Evolutionary conservation across 2,329 filamentous ascomycete genomes (phyloP).

Genomic region (Nemania sp.): DNA sequence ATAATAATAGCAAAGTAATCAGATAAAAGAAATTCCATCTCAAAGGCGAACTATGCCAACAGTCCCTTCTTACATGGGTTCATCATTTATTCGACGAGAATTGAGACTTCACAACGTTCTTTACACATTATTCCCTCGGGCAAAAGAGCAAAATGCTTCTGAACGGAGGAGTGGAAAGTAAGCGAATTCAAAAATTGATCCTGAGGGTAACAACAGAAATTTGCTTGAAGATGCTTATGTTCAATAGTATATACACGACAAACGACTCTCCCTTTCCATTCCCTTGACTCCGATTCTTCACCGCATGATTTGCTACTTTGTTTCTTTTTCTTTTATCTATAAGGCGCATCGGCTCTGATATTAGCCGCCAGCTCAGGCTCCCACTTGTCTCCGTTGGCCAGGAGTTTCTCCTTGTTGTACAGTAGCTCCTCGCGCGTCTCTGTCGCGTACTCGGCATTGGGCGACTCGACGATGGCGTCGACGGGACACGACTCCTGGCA

Average conservation of each 20-base stretch:
- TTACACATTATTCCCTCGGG: too few species aligned
- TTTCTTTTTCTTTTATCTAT: conserved; percentile 61
- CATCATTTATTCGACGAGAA: too few species aligned
- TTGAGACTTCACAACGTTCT: too few species aligned
- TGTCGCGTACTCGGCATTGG: conserved; percentile 65
- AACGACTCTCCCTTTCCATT: neutral
- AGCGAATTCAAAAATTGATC: neutral
- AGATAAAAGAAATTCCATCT: too few species aligned
- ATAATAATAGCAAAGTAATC: too few species aligned
- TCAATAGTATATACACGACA: conserved; percentile 28
- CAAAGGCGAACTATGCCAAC: too few species aligned
- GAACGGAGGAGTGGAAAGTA: too few species aligned
- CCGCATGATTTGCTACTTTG: neutral
- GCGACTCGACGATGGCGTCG: conserved; percentile 77
- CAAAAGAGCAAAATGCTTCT: too few species aligned
- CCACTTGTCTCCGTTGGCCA: conserved; percentile 94
- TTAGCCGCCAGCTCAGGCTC: conserved; percentile 93
- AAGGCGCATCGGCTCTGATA: conserved; percentile 91
- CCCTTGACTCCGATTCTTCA: too few species aligned
- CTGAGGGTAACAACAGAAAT: conserved; percentile 20
- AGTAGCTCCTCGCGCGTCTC: conserved; percentile 86
- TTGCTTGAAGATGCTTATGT: conserved; percentile 24
- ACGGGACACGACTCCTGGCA: conserved; percentile 99
- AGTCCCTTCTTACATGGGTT: too few species aligned
- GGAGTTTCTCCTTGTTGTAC: conserved; percentile 95